Base-by-base conservation (phyloP, 2,329 filamentous ascomycete genomes). In the Hypoxylon sp. region DNA sequence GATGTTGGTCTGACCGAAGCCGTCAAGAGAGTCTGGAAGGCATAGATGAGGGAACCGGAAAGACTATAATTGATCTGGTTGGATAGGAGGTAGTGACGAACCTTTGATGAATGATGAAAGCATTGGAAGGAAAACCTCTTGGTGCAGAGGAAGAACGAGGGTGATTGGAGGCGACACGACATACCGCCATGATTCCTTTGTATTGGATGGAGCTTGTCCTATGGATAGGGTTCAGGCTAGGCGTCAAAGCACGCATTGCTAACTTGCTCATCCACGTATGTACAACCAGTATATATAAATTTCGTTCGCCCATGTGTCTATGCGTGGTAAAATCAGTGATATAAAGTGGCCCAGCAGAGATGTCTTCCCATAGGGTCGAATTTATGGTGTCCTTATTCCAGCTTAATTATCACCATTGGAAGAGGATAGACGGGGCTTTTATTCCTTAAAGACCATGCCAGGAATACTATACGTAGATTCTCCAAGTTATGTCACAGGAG, bases 1-100 rank as follows among this genome's bases (percentile, higher is more conserved):
- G 96, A 99, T 75, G 94, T 99, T 57, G 96, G 96, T 73, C 81
- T 99, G 67, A 97, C 94, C 8, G 95, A 97, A 86, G 91, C 91
- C 33, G 86, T 98, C 73, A 94, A 92, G 87, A 89, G 92, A 79
- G 85, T 98, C 70, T 99, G 96, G 96, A 93, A 87, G 77, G 95
- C 96, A 77, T 93, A 84, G 47, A 46, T 44, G 17, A 19, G 9
- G n/a, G 29, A 3, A 54, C 48, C 8, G 22, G 51, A 39, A 4
- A 29, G 17, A 39, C 11, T 39, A 33, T 24, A 6, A 51, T 50
- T 13, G 6, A 31, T 29, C 26, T 35, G 6, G 29, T 56, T 47
- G 11, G 39, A 47, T 29, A n/a, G 31, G 35, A 14, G 24, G 24
- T n/a, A n/a, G 13, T 22, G 44, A 50, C 3, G 19, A 42, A 51